Base-by-base conservation (phyloP, 2,329 filamentous ascomycete species). In the Arthrocladium fulminans region DNA sequence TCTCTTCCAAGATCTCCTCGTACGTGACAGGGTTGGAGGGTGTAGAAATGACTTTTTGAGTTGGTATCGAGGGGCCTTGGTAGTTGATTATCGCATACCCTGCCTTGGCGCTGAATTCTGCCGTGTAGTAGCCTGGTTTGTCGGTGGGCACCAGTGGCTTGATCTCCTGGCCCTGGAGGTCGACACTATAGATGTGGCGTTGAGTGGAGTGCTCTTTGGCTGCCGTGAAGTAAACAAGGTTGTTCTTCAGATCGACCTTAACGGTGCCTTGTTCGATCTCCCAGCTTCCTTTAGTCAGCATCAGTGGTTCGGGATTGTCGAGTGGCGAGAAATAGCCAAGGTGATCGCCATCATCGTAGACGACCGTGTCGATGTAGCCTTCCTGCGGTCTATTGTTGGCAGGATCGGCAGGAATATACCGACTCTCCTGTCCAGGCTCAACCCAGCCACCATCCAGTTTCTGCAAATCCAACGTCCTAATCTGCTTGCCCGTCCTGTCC, bases 361-460 rank as follows among this genome's bases (percentile, higher is more conserved):
- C 84, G 51, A 97, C 73, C 0, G 85, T 88, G 65, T 98, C 92
- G 53, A 98, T 82, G 61, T 98, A 98, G 19, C 92, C 92, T 65
- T 96, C 88, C 3, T 90, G 67, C 1, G 78, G 73, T 19, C 89
- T 81, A 12, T 86, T 86, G 53, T 86, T 87, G 9, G 69, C 65
- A 19, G 84, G 77, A 63, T 96, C 87, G 2, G 88, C 86, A 1
- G 92, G 92, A 49, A 98, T 83, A 61, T 84, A 97, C 12, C 73
- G 81, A 2, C 89, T 95, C 35, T 83, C 79, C 59, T 95, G 84
- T 1, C 88, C 87, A 35, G 95, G 87, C 67, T 98, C 92, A 59
- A 96, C 90, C 92, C 92, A 98, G 27, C 92, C 94, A 19, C 89
- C 89, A 63, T 98, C 92, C n/a, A 96, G 73, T 49, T 83, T 75